Evolutionary conservation across 805 yeast species (phyloP), one percentile per base, ranked within the genome.

Genomic region (Lipomyces orientalis): DNA sequence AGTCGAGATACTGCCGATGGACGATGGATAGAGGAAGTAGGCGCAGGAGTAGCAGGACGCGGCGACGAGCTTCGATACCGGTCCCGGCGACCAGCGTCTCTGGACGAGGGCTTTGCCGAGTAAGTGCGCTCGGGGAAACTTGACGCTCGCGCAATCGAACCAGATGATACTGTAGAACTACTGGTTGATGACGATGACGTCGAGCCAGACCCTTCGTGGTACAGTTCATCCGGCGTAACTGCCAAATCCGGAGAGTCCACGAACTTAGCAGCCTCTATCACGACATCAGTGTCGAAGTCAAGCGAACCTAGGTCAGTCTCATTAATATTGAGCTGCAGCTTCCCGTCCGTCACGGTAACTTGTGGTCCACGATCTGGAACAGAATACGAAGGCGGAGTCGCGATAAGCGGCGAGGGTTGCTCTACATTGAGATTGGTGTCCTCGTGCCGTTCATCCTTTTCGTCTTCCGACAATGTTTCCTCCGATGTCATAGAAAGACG

Each of bases 301-400:
- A 56, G 60, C 9, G 60, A 56, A 10, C 60, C 60, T 12, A 56
- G 10, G n/a, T 56, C 49, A 3, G 33, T 52, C 14, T 64, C 64
- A 49, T 61, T 57, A 25, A 66, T 51, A 33, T 54, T 59, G 37
- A 66, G 56, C 46, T 66, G 55, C 31, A 66, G 59, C 35, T 55
- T 56, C 37, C 67, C 70, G n/a, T 60, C 67, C 7, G 58, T 49
- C 25, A 64, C 62, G 7, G 61, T 34, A 29, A 66, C 66, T 25
- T 64, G 64, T 43, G 60, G 65, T 29, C 31, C 58, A 4, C 31
- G 37, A 10, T 22, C 63, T 19, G 34, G 22, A 9, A 39, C 52
- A 7, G 51, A 7, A 37, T 8, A 10, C 6, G 14, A 7, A 2
- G 33, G 55, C 12, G 58, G 22, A 19, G 49, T n/a, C 14, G 58